These are phyloP conservation scores for Ramalina peruviana DNA, from an alignment of 495 filamentous ascomycete species.

Conservation along the genomic window DNA sequence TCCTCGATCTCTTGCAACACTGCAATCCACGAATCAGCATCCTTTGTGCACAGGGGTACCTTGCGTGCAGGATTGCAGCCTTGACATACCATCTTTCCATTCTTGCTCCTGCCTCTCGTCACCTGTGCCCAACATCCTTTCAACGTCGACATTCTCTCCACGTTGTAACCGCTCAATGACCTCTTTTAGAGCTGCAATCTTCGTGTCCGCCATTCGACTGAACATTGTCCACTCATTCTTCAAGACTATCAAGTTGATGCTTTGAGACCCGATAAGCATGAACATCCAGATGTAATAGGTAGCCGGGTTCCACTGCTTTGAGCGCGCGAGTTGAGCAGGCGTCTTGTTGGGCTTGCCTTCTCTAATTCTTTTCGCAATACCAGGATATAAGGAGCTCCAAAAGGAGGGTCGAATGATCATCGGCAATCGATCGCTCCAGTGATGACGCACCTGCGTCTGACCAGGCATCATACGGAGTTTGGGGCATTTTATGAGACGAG, in stretches of 20 bases:
- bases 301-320: conserved; percentile 80
- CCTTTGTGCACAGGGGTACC: background rate
- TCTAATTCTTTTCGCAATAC: conserved; percentile 1
- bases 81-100: conserved; percentile 68
- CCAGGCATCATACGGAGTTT: too few species aligned
- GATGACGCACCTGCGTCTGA: background rate
- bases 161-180: conserved; percentile 68
- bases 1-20: conserved; percentile 71
- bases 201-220: conserved; percentile 59
- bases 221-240: conserved; percentile 61
- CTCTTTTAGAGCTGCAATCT: conserved; percentile 63
- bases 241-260: conserved; percentile 78
- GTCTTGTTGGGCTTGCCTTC: conserved; percentile 5
- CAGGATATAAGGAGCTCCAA: background rate
- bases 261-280: conserved; percentile 82
- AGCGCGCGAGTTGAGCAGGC: conserved; percentile 29
- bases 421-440: conserved; percentile 1
- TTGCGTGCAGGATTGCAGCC: background rate
- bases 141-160: conserved; percentile 86
- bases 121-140: conserved; percentile 66
- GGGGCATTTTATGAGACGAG: too few species aligned
- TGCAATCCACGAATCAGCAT: conserved; percentile 18
- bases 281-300: conserved; percentile 88
- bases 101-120: conserved; percentile 59
- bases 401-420: conserved; percentile 4